Base-by-base conservation (phyloP, 2,329 filamentous ascomycete species). In the Cladosporium cucumerinum region DNA sequence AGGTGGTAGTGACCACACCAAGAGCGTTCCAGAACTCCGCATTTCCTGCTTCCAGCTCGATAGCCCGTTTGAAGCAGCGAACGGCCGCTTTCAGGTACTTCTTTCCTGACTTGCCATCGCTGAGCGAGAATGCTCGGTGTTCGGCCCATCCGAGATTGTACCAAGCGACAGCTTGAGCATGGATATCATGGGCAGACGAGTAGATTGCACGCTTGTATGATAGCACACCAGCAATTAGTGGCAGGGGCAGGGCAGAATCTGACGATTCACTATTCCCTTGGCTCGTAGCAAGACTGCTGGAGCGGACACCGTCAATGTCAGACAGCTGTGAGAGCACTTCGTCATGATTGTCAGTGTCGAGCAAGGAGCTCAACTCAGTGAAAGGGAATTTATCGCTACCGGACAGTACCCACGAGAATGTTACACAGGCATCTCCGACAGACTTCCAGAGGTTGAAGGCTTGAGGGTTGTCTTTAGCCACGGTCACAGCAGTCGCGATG, bases 111-210 rank as follows among this genome's bases (percentile, higher is more conserved):
- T 87, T 87, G 39, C 79, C 80, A 28, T 67, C 66, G 23, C 92
- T 81, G 72, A 87, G 91, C 12, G 82, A 80, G 73, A 96, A 91
- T 0, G 93, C 91, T 52, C 89, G 86, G 74, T 95, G 87, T 76
- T 99, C 95, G 1, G 92, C 91, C 91, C 93, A 98, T 49, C 95
- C 95, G 21, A 99, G 82, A 72, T 99, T 99, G 78, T 97, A 99
- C 84, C 94, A 95, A 0, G 93, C 92, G n/a, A 98, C 91, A 1
- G 95, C 92, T 77, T 96, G 93, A 3, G 94, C 93, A 75, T 97
- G 91, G 8, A 86, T 76, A 73, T 99, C 93, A 65, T 88, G 82
- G 0, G 87, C 81, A 14, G 89, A 89, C 46, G 88, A 85, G 18
- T 89, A 89, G 16, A 98, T 88, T 8, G 93, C 93, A 68, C 91